Conservation (phyloP, 2,329 filamentous ascomycete genomes). For the Didymella arachidicola region DNA sequence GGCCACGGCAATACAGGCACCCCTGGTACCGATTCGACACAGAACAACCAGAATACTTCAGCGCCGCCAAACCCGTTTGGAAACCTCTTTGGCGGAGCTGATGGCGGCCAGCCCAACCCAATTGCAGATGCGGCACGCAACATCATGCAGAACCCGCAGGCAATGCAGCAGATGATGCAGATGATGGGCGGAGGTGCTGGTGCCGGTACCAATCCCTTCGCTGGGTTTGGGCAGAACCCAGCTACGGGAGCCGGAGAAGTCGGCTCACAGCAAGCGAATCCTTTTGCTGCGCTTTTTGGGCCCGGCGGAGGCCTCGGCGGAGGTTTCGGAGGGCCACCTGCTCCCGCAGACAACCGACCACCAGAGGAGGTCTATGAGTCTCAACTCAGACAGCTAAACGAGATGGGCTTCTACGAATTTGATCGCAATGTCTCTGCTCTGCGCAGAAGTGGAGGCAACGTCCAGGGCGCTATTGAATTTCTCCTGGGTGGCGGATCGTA, state of each 20-base stretch:
- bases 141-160: conserved; percentile 65
- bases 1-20: conserved; percentile 30
- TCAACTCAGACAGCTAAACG: conserved; percentile 91
- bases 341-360: conserved; percentile 79
- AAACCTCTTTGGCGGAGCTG: conserved; percentile 62
- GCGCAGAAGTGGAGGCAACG: conserved; percentile 87
- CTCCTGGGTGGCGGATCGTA: conserved; percentile 55
- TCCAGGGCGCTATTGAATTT: conserved; percentile 88
- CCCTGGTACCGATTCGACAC: conserved; percentile 34
- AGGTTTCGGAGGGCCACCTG: conserved; percentile 47
- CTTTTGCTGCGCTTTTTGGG: conserved; percentile 55
- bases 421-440: conserved; percentile 90
- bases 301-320: conserved; percentile 54
- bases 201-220: conserved; percentile 45
- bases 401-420: conserved; percentile 99
- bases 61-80: conserved; percentile 45
- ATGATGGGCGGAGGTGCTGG: conserved; percentile 62
- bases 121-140: conserved; percentile 56
- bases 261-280: conserved; percentile 40
- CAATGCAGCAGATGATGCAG: conserved; percentile 61
- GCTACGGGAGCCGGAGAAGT: conserved; percentile 42
- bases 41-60: conserved; percentile 33
- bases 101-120: conserved; percentile 57
- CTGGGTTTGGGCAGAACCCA: conserved; percentile 58
- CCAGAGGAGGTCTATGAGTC: conserved; percentile 93